Evolutionary conservation across 495 filamentous ascomycete species (phyloP), one percentile per base, ranked within the genome.

Genomic region (Aspergillus steynii): DNA sequence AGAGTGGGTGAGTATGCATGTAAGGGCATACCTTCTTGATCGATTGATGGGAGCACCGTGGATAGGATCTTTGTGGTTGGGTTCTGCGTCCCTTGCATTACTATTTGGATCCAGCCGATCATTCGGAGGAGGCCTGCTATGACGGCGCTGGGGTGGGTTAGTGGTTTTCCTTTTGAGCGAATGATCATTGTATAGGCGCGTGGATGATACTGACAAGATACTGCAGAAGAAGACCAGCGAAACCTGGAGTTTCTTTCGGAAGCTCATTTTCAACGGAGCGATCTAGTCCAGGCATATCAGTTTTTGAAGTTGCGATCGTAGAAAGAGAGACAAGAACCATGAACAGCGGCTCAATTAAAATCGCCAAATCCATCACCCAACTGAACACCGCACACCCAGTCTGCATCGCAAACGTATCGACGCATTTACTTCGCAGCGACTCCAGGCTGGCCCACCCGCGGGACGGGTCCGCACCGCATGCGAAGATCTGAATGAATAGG

Each of bases 101-200:
- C 50, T 27, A 53, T 53, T 12, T 53, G 50, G 29, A 53, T 53
- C 50, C 50, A 53, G 27, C 27, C 26, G 14, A 53, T 53, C 50
- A 53, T 53, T 29, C 50, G n/a, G 5, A 53, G 29, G 26, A 53
- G 27, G 14, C 50, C 50, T 29, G 50, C 50, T 15, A 53, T 29
- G 26, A 53, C 50, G 14, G 50, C 50, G 50, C 50, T 53, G 26
- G 14, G 4, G 7, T 26, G 29, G 29, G 26, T 53, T 29, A 53
- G 50, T 53, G 9, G 3, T 6, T 28, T 4, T 25, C 29, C 25
- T 10, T 9, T 51, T 32, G 31, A 7, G 31, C 7, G 31, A 20
- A 20, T 32, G 31, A 32, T 3, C 3, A 32, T 32, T 7, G 31
- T 32, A 3, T 7, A 3, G 31, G 31, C 31, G 31, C 31, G 31